Evolutionary conservation across 2,329 filamentous ascomycete species (phyloP).

Genomic region (Alternaria panax): DNA sequence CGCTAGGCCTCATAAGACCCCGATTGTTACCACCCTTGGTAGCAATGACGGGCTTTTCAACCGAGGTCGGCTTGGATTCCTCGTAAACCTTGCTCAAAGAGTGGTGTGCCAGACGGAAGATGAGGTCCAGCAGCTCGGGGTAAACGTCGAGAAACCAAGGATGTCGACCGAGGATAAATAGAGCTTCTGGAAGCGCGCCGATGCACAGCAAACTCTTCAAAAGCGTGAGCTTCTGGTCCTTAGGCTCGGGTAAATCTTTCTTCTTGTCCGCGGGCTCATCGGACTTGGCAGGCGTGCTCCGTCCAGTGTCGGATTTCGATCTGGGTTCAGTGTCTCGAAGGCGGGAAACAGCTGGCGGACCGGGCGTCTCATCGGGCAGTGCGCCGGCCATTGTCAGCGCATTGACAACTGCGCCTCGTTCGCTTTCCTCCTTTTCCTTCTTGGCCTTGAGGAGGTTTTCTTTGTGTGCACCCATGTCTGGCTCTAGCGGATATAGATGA

Average conservation of each 20-base stretch:
- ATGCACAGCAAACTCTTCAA: conserved; percentile 87
- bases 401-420: conserved; percentile 74
- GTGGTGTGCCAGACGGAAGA: conserved; percentile 86
- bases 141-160: conserved; percentile 90
- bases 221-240: conserved; percentile 86
- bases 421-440: conserved; percentile 73
- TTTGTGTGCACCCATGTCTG: conserved; percentile 78
- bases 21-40: conserved; percentile 55
- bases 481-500: conserved; percentile 86
- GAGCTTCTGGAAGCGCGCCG: conserved; percentile 88
- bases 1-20: conserved; percentile 67
- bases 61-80: conserved; percentile 57
- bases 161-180: conserved; percentile 91
- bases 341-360: conserved; percentile 50
- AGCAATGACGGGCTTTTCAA: conserved; percentile 51
- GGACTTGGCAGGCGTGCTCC: conserved; percentile 51
- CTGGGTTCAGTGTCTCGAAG: conserved; percentile 66
- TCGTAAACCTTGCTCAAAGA: conserved; percentile 79
- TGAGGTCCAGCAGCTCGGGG: conserved; percentile 78
- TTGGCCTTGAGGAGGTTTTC: conserved; percentile 71
- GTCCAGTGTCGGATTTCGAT: conserved; percentile 55
- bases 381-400: conserved; percentile 87
- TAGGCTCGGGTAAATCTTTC: conserved; percentile 71
- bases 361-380: conserved; percentile 79
- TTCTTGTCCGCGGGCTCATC: conserved; percentile 53